Percentiles rank a stretch among this genome's conserved stretches.
phyloP scores from a whole-genome alignment of 257 asterid species.

The Voacanga thouarsii region DNA sequence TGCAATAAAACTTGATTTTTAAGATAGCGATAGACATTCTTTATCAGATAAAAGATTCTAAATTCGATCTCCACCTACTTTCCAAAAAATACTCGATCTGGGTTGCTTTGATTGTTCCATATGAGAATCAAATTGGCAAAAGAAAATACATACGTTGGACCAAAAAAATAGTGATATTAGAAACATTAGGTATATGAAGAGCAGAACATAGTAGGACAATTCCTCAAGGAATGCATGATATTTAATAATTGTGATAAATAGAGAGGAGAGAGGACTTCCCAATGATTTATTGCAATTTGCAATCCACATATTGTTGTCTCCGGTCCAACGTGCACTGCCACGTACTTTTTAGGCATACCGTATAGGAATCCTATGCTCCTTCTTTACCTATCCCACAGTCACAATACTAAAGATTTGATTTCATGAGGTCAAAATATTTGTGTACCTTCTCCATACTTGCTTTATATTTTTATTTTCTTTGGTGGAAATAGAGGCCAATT shows the following conservation, averaged over 20 bases:
- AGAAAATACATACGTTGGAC: not conserved
- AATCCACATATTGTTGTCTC: conserved; percentile 38
- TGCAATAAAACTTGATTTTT: too few species aligned
- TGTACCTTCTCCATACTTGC: too few species aligned
- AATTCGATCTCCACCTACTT: too few species aligned
- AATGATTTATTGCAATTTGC: conserved; percentile 28
- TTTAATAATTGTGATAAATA: conserved; percentile 8
- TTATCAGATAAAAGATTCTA: too few species aligned
- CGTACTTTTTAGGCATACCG: conserved; percentile 25
- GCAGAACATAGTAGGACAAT: not conserved
- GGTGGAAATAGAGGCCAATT: too few species aligned
- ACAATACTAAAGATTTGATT: too few species aligned
- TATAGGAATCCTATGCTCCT: conserved; percentile 42
- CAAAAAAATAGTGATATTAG: not conserved
- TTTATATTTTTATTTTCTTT: too few species aligned
- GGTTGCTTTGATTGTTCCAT: not conserved
- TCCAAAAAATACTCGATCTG: too few species aligned
- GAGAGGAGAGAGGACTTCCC: not conserved
- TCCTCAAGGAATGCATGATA: conserved; percentile 1
- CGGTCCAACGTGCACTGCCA: conserved; percentile 37
- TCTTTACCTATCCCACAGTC: too few species aligned
- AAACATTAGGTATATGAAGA: too few species aligned
- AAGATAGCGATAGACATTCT: too few species aligned
- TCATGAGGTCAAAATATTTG: too few species aligned
- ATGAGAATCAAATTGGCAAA: conserved; percentile 1